Percentiles rank a stretch among this genome's conserved stretches.
Evolutionary conservation across 805 yeast species (phyloP).

Genomic region (Candida boidinii): DNA sequence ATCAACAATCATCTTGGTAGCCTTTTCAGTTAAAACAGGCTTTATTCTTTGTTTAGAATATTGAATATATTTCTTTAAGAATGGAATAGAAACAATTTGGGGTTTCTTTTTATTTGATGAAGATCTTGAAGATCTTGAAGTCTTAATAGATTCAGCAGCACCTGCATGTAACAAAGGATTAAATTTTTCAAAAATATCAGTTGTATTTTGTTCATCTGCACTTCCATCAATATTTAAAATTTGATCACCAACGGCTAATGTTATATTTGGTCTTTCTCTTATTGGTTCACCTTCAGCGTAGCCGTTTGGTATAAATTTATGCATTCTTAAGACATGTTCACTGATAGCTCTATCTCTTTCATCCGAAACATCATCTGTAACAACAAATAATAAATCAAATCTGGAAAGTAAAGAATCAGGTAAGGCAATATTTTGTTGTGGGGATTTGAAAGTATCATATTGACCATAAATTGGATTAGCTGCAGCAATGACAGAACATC

Average conservation of each 20-base stretch:
- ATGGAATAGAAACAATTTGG: constrained; percentile 64
- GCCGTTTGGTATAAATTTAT: constrained; percentile 82
- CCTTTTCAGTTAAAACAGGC: constrained; percentile 71
- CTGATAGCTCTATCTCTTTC: constrained; percentile 77
- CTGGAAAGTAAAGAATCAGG: constrained; percentile 96
- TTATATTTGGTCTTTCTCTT: constrained; percentile 62
- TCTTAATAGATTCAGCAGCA: constrained; percentile 29
- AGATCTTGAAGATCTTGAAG: constrained; percentile 9
- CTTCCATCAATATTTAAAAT: constrained; percentile 35
- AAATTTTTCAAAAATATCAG: constrained; percentile 76
- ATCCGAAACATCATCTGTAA: constrained; percentile 90
- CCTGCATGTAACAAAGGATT: constrained; percentile 80
- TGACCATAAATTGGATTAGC: constrained; percentile 98
- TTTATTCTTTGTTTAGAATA: constrained; percentile 84
- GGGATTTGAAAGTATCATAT: constrained; percentile 91
- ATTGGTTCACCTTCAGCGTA: constrained; percentile 89
- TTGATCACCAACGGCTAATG: constrained; percentile 75
- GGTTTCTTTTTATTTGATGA: constrained; percentile 24
- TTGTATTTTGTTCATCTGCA: constrained; percentile 36
- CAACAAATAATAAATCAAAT: constrained; percentile 91
- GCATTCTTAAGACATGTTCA: constrained; percentile 93
- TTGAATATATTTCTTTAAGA: constrained; percentile 85
- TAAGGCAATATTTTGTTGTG: constrained; percentile 91
- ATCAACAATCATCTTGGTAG: constrained; percentile 72
- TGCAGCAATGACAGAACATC: constrained; percentile 96